A percentile compares a stretch with the other conserved stretches of the same genome.
Conservation (phyloP, 305 asterid genomes). For the Solanum hybrid region DNA sequence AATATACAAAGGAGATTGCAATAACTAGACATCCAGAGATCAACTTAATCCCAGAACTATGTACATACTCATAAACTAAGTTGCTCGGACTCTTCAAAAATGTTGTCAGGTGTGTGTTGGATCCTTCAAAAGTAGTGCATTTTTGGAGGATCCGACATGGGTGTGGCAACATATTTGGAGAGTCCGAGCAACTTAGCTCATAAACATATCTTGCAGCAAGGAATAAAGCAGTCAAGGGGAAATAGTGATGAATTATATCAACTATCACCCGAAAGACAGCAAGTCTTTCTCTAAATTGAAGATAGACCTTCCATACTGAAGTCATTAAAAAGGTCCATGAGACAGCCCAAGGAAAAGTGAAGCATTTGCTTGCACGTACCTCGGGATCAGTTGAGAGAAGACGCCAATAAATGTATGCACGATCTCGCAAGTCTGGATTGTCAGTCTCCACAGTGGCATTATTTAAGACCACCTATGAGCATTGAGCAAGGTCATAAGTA, state of each 20-base stretch:
- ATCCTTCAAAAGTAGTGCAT: neutral
- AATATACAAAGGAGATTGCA: conserved; percentile 7
- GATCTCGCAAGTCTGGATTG: conserved; percentile 97
- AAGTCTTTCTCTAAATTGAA: neutral
- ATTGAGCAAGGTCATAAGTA: conserved; percentile 15
- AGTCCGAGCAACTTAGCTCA: neutral
- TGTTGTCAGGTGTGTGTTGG: neutral
- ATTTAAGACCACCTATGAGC: conserved; percentile 77
- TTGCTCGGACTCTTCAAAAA: neutral
- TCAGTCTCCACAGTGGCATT: conserved; percentile 99
- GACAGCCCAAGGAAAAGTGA: neutral
- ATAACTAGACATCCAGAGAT: neutral
- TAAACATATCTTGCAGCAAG: neutral
- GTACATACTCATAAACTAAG: neutral
- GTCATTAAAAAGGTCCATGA: conserved; percentile 5
- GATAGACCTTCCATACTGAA: neutral
- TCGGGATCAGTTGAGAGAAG: conserved; percentile 99
- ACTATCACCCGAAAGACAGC: neutral
- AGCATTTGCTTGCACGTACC: conserved; percentile 38
- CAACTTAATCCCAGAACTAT: neutral
- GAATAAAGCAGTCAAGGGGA: neutral
- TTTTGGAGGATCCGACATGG: neutral
- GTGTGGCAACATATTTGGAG: neutral
- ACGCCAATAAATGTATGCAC: conserved; percentile 99
- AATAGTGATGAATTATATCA: neutral